Base-by-base conservation (phyloP, 2,329 filamentous ascomycete genomes). In the Pyricularia pennisetigena region DNA sequence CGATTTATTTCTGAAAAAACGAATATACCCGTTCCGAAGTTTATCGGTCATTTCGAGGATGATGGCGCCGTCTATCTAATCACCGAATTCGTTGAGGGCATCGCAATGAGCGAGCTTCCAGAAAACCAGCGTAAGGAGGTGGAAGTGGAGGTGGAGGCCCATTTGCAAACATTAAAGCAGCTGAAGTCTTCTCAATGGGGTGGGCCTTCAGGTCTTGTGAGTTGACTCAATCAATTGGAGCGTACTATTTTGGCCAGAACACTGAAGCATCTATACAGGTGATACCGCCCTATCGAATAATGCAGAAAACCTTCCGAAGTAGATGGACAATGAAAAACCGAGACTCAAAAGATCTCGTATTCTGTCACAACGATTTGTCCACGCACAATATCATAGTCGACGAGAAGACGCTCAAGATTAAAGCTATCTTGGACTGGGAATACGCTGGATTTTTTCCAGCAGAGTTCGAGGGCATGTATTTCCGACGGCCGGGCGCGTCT, bases 321-420 rank as follows among this genome's bases (percentile, higher is more conserved):
- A 32, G 61, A 59, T 59, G 54, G 69, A 61, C 75, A 73, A 73
- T 61, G 66, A 23, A 65, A 75, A 69, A 35, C 67, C 70, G 71
- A 3, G 66, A 71, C 6, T 65, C 70, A 10, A 63, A 68, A 7
- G 71, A 70, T 14, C 70, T 72, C 30, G 72, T 74, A 24, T 73
- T 74, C 59, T 74, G 73, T 63, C 71, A 74, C 66, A 72, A 72
- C 67, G 73, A 74, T 64, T 69, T 72, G 30, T 69, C 69, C 14
- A 68, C 70, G 35, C 69, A 72, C 62, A 98, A 72, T 64, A 62
- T 71, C 64, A 66, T 71, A 12, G 69, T 72, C 54, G 70, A 72
- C 67, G 69, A 69, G 7, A 24, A 71, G 20, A 70, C 69, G 14
- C 70, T 72, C 23, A 70, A 71, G 62, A 69, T 72, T 49, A 71